Evolutionary conservation across 306 rosid genomes (phyloP), one percentile per base, ranked within the genome.

Genomic region (Comarum palustre): DNA sequence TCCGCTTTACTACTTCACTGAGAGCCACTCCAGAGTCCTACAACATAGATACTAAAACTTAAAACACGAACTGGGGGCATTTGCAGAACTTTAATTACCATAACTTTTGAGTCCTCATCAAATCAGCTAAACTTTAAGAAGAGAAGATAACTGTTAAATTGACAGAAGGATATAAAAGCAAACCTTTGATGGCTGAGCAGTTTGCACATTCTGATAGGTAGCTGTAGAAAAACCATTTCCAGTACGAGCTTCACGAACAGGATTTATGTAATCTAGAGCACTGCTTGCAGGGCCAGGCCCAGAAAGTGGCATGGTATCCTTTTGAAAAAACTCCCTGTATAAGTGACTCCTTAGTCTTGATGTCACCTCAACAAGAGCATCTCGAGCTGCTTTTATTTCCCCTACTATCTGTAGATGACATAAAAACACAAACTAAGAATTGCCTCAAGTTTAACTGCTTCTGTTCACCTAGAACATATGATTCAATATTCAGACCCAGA

Each of bases 311-410:
- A 82, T 52, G n/a, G 77, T 73, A 71, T 88, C 97, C 77, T 86
- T 88, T 78, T 82, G 93, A 79, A 80, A 82, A 68, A 87, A 79
- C 74, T 95, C 99, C 83, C 86, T 83, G 71, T 90, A 95, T 69
- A 91, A 42, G 73, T 82, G 84, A 90, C 83, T 88, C 80, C 97
- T 81, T 45, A 95, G 78, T 87, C 97, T 87, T 60, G 92, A 91
- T 20, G 99, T 95, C 86, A 95, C 82, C 86, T 95, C 99, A 32
- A 95, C 89, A 78, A 95, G 86, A 70, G 96, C 99, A 66, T 90
- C 85, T 74, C 99, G 86, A 41, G 99, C 97, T 36, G 88, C 96
- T 84, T 90, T 86, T 75, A 95, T 95, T 82, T 90, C 99, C 54
- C 96, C 99, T 29, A 91, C 84, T 75, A 95, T 95, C 99, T 95